Evolutionary conservation across 2,329 filamentous ascomycete genomes (phyloP).

Genomic region (Paecilomyces dactylethromorphus): DNA sequence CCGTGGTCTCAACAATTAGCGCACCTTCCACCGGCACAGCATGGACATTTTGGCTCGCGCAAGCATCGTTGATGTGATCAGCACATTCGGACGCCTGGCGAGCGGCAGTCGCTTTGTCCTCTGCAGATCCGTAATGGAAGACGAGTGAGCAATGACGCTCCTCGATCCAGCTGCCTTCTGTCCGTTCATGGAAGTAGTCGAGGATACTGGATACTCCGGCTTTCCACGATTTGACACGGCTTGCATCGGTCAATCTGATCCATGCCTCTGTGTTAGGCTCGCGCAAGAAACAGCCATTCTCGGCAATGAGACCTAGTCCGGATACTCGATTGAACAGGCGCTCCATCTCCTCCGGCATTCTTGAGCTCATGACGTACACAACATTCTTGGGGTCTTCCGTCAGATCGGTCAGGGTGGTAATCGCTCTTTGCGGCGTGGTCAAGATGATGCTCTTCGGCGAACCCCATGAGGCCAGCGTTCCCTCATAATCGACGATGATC

Average conservation of each 20-base stretch:
- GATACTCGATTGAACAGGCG: conserved; percentile 77
- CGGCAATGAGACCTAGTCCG: conserved; percentile 80
- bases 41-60: conserved; percentile 73
- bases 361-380: conserved; percentile 90
- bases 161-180: conserved; percentile 80
- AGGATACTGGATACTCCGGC: conserved; percentile 74
- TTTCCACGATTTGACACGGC: conserved; percentile 72
- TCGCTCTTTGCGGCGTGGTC: conserved; percentile 76
- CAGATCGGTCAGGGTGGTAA: conserved; percentile 76
- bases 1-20: conserved; percentile 75
- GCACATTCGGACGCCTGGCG: conserved; percentile 84
- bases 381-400: conserved; percentile 73
- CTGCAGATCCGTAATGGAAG: conserved; percentile 81
- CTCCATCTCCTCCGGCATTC: conserved; percentile 81
- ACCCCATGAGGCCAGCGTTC: conserved; percentile 82
- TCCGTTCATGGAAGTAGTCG: conserved; percentile 82
- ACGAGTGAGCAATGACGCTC: conserved; percentile 86
- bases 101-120: conserved; percentile 67
- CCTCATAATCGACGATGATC: conserved; percentile 91
- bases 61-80: conserved; percentile 91
- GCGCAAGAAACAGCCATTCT: conserved; percentile 88
- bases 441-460: conserved; percentile 78
- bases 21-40: conserved; percentile 74
- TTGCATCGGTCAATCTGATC: conserved; percentile 69
- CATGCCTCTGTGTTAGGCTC: conserved; percentile 63